Base-by-base conservation (phyloP, 176 grass and related monocot species). In the Alopecurus myosuroides region DNA sequence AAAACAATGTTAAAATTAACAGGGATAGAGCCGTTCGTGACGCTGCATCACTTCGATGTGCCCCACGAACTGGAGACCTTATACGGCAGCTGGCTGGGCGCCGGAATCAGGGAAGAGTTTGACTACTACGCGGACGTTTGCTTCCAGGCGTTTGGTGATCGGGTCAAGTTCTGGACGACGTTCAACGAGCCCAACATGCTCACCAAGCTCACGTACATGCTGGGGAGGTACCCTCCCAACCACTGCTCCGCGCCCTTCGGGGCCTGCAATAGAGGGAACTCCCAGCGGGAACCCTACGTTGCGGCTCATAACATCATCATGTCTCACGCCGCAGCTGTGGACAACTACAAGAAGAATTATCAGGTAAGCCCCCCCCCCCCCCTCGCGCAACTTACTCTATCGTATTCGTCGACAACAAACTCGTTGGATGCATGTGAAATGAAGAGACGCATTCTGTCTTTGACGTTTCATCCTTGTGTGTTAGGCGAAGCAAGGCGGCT, bases 1-100 rank as follows among this genome's bases (percentile, higher is more conserved):
- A 67, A 35, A 22, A 11, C 6, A 49, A 74, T 31, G 22, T 20
- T 2, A 0, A 74, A 7, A n/a, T n/a, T n/a, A n/a, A 4, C 70
- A 95, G 94, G 94, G 14, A 96, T 96, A 57, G 65, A 88, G 20
- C 94, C 94, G 7, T 96, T 96, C 60, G 91, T 96, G 33, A 96
- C 94, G 8, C 75, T 91, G 31, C 22, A 89, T 37, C 94, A 93
- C 56, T 96, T 91, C 40, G 94, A 96, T 51, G 3, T 89, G 35
- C 94, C 94, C 10, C 70, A 87, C 12, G 91, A 93, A 37, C n/a
- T 96, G 46, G 91, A 93, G 33, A 75, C 50, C 34, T 80, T 50
- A 1, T 77, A 89, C 49, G 83, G 66, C 3, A 31, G 88, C 45
- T 95, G 94, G 94, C 6, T 95, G 41, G 87, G 64, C 71, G 9